Evolutionary conservation across 345 rosid genomes (phyloP).

Genomic region (Eucalyptus pauciflora): DNA sequence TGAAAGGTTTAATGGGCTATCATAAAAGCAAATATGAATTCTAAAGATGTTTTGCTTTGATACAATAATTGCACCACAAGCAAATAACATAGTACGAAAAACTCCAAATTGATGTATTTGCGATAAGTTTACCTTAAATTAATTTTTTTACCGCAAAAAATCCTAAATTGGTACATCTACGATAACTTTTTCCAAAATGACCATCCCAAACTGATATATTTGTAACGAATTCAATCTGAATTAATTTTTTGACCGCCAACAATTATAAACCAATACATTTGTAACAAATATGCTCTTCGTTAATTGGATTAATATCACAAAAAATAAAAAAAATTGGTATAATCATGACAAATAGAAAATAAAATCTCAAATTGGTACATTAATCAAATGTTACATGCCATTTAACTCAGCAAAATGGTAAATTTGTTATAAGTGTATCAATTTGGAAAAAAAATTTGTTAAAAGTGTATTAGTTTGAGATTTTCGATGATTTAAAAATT

Average conservation of each 20-base stretch:
- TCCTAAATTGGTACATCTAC: accelerated
- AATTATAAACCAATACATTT: accelerated
- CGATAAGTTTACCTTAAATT: too few relatives aligned
- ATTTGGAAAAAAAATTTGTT: too few relatives aligned
- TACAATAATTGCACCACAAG: background rate
- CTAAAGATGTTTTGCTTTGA: background rate
- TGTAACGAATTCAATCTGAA: too few relatives aligned
- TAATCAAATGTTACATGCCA: accelerated
- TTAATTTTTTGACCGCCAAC: too few relatives aligned
- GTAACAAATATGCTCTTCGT: accelerated
- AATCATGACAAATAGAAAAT: accelerated
- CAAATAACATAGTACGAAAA: too few relatives aligned
- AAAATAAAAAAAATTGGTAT: too few relatives aligned
- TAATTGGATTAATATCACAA: too few relatives aligned
- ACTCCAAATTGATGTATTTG: too few relatives aligned
- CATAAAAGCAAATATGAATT: background rate
- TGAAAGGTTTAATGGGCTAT: background rate
- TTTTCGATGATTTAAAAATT: too few relatives aligned
- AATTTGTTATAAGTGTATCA: accelerated
- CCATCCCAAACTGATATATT: accelerated
- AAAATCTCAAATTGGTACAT: accelerated
- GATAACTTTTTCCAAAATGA: too few relatives aligned
- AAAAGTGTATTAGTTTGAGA: too few relatives aligned
- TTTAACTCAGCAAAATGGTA: accelerated
- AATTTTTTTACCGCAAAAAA: too few relatives aligned